Evolutionary conservation across 192 early-diverging fungal species (phyloP), one percentile per base, ranked within the genome.

Genomic region (Linnemannia exigua): DNA sequence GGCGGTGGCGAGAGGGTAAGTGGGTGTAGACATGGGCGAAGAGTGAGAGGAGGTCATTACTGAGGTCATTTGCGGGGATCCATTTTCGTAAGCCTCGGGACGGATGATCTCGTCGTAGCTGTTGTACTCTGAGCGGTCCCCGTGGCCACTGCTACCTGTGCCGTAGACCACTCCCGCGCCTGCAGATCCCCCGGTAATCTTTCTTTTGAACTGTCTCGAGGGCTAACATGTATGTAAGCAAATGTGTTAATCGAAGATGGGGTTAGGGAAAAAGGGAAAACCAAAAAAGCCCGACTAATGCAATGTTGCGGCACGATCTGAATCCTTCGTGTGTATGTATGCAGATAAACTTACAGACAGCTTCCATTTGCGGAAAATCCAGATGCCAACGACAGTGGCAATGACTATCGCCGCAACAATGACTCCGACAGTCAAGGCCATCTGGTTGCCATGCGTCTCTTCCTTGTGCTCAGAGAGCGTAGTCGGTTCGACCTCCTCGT

Each of bases 311-410:
- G 46, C 22, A 48, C 19, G 12, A 4, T 31, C 15, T 8, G 20
- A 41, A 41, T 5, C 31, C 4, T 61, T 25, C 7, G 28, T 17
- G 44, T 8, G 3, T 19, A 1, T n/a, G 17, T 9, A 48, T 2
- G n/a, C 5, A 50, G 15, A 50, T 33, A 51, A 51, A 67, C 82
- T 38, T 80, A 88, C 86, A 48, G 74, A 72, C 15, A 87, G 63
- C 70, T 86, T 88, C 79, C 80, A 86, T 61, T 85, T 88, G 68
- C 84, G 76, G 58, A 87, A 85, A 47, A 88, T 74, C 84, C 86
- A 88, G 17, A 88, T 50, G 38, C 86, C 77, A 31, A 88, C 79
- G 17, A 51, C 74, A 6, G 67, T 36, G 5, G 68, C 81, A 51
- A 77, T 25, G 15, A 79, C n/a, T 31, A 83, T 14, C 2, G 74